Conservation (phyloP, 2,329 filamentous ascomycete genomes). For the Fusarium dimerum region DNA sequence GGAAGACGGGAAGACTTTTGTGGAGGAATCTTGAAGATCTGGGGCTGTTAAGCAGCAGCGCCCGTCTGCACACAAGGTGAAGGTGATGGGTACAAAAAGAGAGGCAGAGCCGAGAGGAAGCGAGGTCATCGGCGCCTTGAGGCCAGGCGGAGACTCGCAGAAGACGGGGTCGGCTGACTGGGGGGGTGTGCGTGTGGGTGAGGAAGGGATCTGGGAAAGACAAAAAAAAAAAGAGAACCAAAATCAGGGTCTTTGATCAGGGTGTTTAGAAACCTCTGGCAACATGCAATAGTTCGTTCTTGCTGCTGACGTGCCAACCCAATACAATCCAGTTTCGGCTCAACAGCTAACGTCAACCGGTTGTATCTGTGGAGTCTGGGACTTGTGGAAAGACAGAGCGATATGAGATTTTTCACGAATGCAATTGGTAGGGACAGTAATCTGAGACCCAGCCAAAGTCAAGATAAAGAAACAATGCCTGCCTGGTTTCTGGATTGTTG, state of each 20-base stretch:
- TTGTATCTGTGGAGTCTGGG: background rate
- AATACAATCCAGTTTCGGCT: background rate
- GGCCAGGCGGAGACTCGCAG: slow-evolving; percentile 26
- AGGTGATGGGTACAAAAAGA: slow-evolving; percentile 35
- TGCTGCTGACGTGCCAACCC: slow-evolving; percentile 6
- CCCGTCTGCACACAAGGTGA: slow-evolving; percentile 53
- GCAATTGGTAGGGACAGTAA: background rate
- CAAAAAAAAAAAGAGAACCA: background rate
- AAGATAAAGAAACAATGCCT: slow-evolving; percentile 10
- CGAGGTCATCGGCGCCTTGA: slow-evolving; percentile 34
- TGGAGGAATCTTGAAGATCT: slow-evolving; percentile 81
- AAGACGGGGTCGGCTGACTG: slow-evolving; percentile 35
- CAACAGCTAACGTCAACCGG: background rate
- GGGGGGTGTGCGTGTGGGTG: slow-evolving; percentile 16
- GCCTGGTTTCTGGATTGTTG: slow-evolving; percentile 21
- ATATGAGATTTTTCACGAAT: background rate
- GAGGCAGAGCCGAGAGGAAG: slow-evolving; percentile 22
- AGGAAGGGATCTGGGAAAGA: background rate
- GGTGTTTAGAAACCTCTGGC: slow-evolving; percentile 1
- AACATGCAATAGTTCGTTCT: background rate
- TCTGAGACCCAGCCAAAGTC: slow-evolving; percentile 9
- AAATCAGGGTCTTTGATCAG: slow-evolving; percentile 18
- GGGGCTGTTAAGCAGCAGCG: slow-evolving; percentile 79
- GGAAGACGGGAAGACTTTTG: slow-evolving; percentile 66
- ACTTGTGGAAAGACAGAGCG: background rate